Evolutionary conservation across 129 eudicot genomes (phyloP).

Genomic region (Gnaphalium uliginosum): DNA sequence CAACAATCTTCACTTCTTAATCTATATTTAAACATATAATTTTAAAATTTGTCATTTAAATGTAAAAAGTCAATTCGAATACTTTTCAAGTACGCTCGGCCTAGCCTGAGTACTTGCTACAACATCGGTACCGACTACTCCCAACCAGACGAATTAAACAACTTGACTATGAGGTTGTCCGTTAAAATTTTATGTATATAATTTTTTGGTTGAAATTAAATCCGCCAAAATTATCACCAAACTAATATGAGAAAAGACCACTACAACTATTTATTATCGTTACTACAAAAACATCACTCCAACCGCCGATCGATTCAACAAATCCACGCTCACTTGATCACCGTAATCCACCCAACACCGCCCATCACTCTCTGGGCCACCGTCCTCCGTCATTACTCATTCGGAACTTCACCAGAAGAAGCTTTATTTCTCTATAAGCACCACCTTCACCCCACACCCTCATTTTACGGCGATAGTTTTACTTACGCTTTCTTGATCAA

Average conservation of each 20-base stretch:
- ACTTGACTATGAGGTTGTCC: too few species aligned
- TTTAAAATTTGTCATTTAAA: too few species aligned
- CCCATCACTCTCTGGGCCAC: constrained; percentile 31
- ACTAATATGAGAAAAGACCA: constrained; percentile 27
- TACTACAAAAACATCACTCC: constrained; percentile 25
- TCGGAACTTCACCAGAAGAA: constrained; percentile 23
- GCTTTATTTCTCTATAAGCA: constrained; percentile 32
- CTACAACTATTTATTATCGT: constrained; percentile 16
- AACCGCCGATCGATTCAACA: constrained; percentile 38
- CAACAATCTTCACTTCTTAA: too few species aligned
- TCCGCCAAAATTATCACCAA: neutral
- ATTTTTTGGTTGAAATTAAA: too few species aligned
- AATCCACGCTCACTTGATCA: constrained; percentile 32
- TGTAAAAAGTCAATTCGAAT: too few species aligned
- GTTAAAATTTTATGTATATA: too few species aligned
- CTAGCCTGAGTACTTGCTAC: too few species aligned
- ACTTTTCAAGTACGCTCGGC: too few species aligned
- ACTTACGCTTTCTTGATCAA: constrained; percentile 30
- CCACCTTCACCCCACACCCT: constrained; percentile 29
- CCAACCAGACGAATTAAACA: too few species aligned
- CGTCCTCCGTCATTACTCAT: constrained; percentile 37
- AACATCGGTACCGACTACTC: too few species aligned
- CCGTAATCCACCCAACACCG: constrained; percentile 11
- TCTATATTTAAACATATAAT: too few species aligned
- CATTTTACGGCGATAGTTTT: constrained; percentile 23